Percentiles rank a stretch among this genome's conserved stretches.
These are phyloP conservation scores for Hypholoma fasciculare DNA, from an alignment of 768 basidiomycete genomes.

Conservation along the genomic window DNA sequence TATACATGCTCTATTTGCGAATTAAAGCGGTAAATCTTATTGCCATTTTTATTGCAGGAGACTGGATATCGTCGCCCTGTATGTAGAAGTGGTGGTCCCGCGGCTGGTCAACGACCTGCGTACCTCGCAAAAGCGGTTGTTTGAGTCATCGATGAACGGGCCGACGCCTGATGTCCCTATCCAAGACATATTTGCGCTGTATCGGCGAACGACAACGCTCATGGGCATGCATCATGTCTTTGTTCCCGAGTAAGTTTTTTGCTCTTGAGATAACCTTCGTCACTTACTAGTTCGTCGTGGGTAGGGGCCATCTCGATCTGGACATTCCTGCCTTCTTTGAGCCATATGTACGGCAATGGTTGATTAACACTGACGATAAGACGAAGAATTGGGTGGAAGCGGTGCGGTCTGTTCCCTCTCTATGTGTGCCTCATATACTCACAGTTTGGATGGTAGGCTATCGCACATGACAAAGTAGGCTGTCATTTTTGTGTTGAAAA, in stretches of 20 bases:
- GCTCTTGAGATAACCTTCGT: not conserved
- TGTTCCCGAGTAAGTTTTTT: slow-evolving; percentile 63
- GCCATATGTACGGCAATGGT: slow-evolving; percentile 86
- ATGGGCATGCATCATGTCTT: slow-evolving; percentile 83
- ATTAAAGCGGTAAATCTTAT: not conserved
- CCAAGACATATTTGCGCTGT: slow-evolving; percentile 87
- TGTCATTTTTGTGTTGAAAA: not conserved
- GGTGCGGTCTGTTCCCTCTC: slow-evolving; percentile 43
- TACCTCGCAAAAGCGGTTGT: slow-evolving; percentile 67
- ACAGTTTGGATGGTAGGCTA: slow-evolving; percentile 80
- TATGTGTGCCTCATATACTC: slow-evolving; percentile 11
- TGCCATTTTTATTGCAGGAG: slow-evolving; percentile 37
- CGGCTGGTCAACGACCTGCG: slow-evolving; percentile 67
- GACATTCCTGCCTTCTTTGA: slow-evolving; percentile 81
- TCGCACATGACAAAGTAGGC: slow-evolving; percentile 76
- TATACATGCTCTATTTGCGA: not conserved
- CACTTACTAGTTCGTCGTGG: not conserved
- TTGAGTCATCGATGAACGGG: slow-evolving; percentile 84
- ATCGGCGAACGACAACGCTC: slow-evolving; percentile 73
- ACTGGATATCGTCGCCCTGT: slow-evolving; percentile 74
- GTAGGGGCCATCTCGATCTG: slow-evolving; percentile 60
- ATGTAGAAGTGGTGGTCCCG: slow-evolving; percentile 69
- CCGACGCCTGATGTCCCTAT: slow-evolving; percentile 88
- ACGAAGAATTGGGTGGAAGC: slow-evolving; percentile 94
- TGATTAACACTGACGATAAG: slow-evolving; percentile 84